A percentile compares a stretch with the other conserved stretches of the same genome.
Conservation (phyloP, 2,329 filamentous ascomycete genomes). For the Neoarthrinium moseri region DNA sequence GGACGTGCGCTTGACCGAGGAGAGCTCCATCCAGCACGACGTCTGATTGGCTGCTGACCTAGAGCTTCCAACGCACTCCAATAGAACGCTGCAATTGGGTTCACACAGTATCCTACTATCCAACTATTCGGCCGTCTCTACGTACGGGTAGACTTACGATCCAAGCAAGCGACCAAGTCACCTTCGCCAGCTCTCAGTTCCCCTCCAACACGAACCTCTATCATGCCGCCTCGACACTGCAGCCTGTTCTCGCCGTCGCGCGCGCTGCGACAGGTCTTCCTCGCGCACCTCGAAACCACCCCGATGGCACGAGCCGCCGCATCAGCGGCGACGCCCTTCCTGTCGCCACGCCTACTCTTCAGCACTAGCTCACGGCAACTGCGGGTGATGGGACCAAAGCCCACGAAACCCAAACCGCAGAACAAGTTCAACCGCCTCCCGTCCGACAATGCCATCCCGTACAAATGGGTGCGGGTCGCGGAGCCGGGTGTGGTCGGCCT, state of each 20-base stretch:
- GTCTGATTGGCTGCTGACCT: constrained; percentile 11
- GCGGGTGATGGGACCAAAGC: background rate
- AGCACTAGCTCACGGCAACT: constrained; percentile 12
- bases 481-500: background rate
- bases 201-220: background rate
- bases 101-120: background rate
- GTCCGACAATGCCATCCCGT: constrained; percentile 46
- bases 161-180: background rate
- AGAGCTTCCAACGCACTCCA: background rate
- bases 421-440: constrained; percentile 17
- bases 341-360: constrained; percentile 15
- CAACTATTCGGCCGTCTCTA: too few species aligned
- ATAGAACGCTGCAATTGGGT: background rate
- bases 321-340: constrained; percentile 12
- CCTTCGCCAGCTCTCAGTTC: background rate
- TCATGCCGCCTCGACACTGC: constrained; percentile 22
- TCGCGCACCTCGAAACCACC: constrained; percentile 16
- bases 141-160: too few species aligned
- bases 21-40: background rate
- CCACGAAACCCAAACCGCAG: constrained; percentile 10
- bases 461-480: constrained; percentile 33
- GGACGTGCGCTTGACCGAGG: constrained; percentile 4
- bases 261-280: constrained; percentile 25
- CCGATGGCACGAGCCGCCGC: constrained; percentile 10
- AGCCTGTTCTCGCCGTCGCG: constrained; percentile 24